These are phyloP conservation scores for Nicotiana rustica DNA, from an alignment of 305 asterid species.

Conservation along the genomic window DNA sequence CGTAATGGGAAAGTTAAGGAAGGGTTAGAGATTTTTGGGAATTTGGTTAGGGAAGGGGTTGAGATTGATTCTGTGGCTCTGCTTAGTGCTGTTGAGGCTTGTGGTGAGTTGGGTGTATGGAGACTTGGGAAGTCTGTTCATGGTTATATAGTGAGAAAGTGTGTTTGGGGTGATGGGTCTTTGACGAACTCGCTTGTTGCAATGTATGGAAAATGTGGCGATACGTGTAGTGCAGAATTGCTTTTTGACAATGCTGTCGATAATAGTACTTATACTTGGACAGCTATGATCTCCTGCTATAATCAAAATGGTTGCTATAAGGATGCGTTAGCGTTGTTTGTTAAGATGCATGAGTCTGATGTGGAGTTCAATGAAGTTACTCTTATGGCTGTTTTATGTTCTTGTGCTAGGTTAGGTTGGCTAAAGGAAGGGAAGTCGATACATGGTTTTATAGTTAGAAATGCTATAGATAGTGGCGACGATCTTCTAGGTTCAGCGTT, in stretches of 20 bases:
- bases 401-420: constrained; percentile 78
- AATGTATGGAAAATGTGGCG: constrained; percentile 86
- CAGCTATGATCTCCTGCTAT: constrained; percentile 78
- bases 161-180: constrained; percentile 52
- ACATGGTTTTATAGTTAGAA: constrained; percentile 67
- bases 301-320: constrained; percentile 66
- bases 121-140: constrained; percentile 67
- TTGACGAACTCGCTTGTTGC: constrained; percentile 76
- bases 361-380: constrained; percentile 71
- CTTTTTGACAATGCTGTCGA: constrained; percentile 47
- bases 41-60: constrained; percentile 62
- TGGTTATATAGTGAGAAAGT: constrained; percentile 59
- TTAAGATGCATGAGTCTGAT: constrained; percentile 50
- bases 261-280: constrained; percentile 63
- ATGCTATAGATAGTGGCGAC: constrained; percentile 48
- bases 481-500: constrained; percentile 76
- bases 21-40: constrained; percentile 62
- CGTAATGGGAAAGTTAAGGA: constrained; percentile 52
- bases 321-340: constrained; percentile 58
- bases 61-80: constrained; percentile 72
- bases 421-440: constrained; percentile 68
- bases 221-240: constrained; percentile 57
- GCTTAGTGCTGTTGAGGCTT: constrained; percentile 80
- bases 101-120: constrained; percentile 67
- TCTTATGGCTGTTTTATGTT: constrained; percentile 67